These are phyloP conservation scores for Coleophoma eucalyptorum DNA, from an alignment of 2,329 filamentous ascomycete genomes.

Conservation along the genomic window DNA sequence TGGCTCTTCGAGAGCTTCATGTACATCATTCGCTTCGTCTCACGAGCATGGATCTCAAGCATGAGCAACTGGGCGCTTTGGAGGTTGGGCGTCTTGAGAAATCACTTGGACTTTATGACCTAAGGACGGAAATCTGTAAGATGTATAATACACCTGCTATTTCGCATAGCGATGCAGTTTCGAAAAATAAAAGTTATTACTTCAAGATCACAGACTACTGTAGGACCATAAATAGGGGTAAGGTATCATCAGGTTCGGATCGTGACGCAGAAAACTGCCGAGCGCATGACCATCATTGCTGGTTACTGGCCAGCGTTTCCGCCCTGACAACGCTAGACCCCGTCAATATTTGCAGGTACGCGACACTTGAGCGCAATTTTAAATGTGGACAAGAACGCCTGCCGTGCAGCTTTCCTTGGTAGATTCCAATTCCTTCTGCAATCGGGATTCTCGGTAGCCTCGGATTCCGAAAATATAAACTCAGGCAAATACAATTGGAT, in stretches of 20 bases:
- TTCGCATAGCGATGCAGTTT: constrained; percentile 7
- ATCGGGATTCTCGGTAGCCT: too few relatives aligned
- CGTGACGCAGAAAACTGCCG: too few relatives aligned
- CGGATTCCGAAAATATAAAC: too few relatives aligned
- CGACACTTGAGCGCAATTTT: background rate
- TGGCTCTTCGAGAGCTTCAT: constrained; percentile 3
- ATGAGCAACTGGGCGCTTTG: constrained; percentile 15
- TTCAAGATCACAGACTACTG: too few relatives aligned
- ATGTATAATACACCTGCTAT: constrained; percentile 17
- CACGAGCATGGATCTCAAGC: constrained; percentile 9
- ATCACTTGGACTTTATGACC: constrained; percentile 3
- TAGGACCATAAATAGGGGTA: too few relatives aligned
- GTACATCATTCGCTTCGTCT: constrained; percentile 12
- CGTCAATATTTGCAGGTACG: background rate
- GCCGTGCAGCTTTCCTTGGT: too few relatives aligned
- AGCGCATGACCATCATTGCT: too few relatives aligned
- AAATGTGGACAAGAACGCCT: too few relatives aligned
- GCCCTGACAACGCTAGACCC: background rate
- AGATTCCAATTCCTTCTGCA: too few relatives aligned
- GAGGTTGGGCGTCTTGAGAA: constrained; percentile 10
- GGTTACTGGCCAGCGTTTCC: too few relatives aligned
- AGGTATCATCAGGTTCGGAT: too few relatives aligned
- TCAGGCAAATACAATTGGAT: background rate
- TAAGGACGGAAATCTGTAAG: constrained; percentile 8
- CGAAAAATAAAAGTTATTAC: too few relatives aligned